phyloP scores from a whole-genome alignment of 73 alveolate species.

The Paramecium bursaria region DNA sequence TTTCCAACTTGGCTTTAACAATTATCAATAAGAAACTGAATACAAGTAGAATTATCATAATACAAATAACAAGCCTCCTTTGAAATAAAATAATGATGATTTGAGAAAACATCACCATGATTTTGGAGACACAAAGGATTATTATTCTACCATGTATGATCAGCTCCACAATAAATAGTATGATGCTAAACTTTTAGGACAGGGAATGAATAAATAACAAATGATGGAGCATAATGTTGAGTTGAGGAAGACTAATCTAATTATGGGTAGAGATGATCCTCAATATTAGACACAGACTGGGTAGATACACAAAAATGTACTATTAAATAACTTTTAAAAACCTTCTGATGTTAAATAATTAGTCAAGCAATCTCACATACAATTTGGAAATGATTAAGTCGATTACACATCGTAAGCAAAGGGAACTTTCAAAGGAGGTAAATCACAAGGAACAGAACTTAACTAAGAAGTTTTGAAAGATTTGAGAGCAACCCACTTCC shows the following conservation, averaged over 20 bases:
- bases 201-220: slow-evolving; percentile 58
- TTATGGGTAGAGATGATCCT: slow-evolving; percentile 60
- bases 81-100: slow-evolving; percentile 55
- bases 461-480: slow-evolving; percentile 33
- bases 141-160: slow-evolving; percentile 66
- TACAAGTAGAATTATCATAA: slow-evolving; percentile 46
- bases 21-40: slow-evolving; percentile 51
- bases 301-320: slow-evolving; percentile 33
- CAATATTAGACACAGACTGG: slow-evolving; percentile 35
- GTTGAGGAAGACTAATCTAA: slow-evolving; percentile 64
- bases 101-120: slow-evolving; percentile 71
- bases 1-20: slow-evolving; percentile 59
- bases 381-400: slow-evolving; percentile 44
- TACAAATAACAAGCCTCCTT: neutral
- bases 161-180: slow-evolving; percentile 55
- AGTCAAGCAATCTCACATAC: slow-evolving; percentile 53
- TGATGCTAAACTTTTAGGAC: slow-evolving; percentile 50
- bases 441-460: neutral
- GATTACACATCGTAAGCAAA: slow-evolving; percentile 15
- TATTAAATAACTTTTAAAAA: neutral
- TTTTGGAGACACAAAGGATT: slow-evolving; percentile 68
- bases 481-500: slow-evolving; percentile 53
- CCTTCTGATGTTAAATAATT: neutral
- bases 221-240: slow-evolving; percentile 62
- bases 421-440: slow-evolving; percentile 3